These are phyloP conservation scores for Fistulinella staudtii DNA, from an alignment of 1,284 basidiomycete species.

Conservation along the genomic window DNA sequence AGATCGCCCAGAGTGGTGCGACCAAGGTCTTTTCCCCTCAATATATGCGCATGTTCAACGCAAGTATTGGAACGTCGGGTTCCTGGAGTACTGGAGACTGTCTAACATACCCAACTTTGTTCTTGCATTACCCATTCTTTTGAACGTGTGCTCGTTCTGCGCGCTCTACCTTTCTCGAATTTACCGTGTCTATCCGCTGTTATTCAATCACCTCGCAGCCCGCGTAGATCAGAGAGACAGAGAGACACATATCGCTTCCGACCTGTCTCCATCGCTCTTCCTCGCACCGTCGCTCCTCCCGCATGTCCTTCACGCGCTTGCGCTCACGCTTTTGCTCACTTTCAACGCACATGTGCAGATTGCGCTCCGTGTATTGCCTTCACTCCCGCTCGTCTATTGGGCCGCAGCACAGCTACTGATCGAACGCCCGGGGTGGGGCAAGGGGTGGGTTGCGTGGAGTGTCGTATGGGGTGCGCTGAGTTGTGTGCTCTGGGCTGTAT, in stretches of 20 bases:
- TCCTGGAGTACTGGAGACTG: conserved; percentile 83
- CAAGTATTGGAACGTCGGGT: conserved; percentile 86
- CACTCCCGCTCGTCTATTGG: conserved; percentile 86
- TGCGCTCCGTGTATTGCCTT: conserved; percentile 73
- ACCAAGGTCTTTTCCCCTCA: conserved; percentile 49
- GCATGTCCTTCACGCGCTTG: conserved; percentile 66
- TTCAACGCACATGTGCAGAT: conserved; percentile 91
- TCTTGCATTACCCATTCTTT: conserved; percentile 71
- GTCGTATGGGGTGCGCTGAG: conserved; percentile 71
- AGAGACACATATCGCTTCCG: background rate
- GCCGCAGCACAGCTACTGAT: conserved; percentile 64
- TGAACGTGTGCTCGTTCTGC: conserved; percentile 43
- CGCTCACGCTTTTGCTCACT: conserved; percentile 61
- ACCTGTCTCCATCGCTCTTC: conserved; percentile 25
- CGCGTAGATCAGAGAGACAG: background rate
- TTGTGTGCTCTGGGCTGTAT: conserved; percentile 79
- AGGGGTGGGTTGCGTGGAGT: conserved; percentile 68
- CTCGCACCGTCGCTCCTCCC: conserved; percentile 45
- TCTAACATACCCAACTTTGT: conserved; percentile 87
- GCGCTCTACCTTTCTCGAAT: conserved; percentile 33
- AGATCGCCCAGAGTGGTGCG: conserved; percentile 68
- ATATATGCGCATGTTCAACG: conserved; percentile 84
- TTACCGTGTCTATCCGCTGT: conserved; percentile 14
- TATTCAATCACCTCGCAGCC: background rate
- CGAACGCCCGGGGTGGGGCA: conserved; percentile 43